These are phyloP conservation scores for Hyphopichia pseudoburtonii DNA, from an alignment of 1,139 yeast species.

Conservation along the genomic window DNA sequence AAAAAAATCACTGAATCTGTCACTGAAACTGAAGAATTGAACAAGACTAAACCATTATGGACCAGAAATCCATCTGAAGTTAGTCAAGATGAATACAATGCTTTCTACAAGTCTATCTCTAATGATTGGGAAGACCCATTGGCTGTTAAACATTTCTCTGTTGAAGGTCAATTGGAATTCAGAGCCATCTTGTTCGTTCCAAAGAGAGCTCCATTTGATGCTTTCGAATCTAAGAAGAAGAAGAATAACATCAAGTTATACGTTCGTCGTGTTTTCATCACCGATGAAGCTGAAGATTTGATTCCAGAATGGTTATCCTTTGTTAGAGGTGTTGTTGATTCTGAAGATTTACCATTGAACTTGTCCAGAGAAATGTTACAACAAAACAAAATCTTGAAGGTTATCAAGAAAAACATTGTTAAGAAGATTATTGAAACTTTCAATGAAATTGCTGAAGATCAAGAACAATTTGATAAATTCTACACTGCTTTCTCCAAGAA, in stretches of 20 bases:
- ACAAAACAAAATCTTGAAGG: constrained; percentile 99
- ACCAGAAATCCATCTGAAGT: constrained; percentile 98
- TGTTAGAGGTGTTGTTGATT: constrained; percentile 99
- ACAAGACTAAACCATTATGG: constrained; percentile 99
- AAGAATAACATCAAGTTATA: constrained; percentile 97
- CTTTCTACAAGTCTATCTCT: constrained; percentile 98
- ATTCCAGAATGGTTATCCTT: constrained; percentile 99
- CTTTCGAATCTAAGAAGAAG: constrained; percentile 98
- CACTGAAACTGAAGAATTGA: constrained; percentile 92
- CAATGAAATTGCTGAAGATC: constrained; percentile 98
- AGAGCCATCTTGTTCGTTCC: constrained; percentile 97
- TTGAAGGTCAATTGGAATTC: constrained; percentile 99
- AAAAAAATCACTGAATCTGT: constrained; percentile 84
- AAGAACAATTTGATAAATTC: constrained; percentile 98
- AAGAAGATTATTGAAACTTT: constrained; percentile 98
- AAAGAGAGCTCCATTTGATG: constrained; percentile 98
- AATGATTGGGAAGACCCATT: constrained; percentile 99
- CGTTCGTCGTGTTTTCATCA: constrained; percentile 99
- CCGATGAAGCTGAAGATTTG: constrained; percentile 98
- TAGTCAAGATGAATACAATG: constrained; percentile 97
- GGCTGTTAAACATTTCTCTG: constrained; percentile 99
- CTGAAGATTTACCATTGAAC: constrained; percentile 99
- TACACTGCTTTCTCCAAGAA: constrained; percentile 98
- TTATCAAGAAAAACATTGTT: constrained; percentile 97
- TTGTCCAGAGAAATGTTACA: constrained; percentile 99